Evolutionary conservation across 2,329 filamentous ascomycete genomes (phyloP).

Genomic region (Sphaceloma murrayae): DNA sequence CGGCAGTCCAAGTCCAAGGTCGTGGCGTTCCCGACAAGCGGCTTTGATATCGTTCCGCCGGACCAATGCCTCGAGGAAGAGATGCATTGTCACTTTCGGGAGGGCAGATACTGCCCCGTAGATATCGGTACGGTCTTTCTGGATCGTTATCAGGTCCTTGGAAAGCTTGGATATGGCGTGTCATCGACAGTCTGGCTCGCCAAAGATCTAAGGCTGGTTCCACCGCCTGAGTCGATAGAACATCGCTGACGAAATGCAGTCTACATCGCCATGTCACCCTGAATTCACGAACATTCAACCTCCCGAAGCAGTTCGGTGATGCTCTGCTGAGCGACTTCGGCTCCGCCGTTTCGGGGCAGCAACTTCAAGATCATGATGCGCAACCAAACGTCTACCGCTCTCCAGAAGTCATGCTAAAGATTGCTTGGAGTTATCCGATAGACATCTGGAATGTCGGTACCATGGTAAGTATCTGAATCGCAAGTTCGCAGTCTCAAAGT

Average conservation of each 20-base stretch:
- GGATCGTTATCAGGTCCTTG: slow-evolving; percentile 21
- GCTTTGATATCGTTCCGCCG: background rate
- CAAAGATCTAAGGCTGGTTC: slow-evolving; percentile 20
- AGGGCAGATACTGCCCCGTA: slow-evolving; percentile 27
- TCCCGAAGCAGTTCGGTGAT: slow-evolving; percentile 28
- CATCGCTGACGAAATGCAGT: too few relatives aligned
- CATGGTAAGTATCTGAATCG: slow-evolving; percentile 31
- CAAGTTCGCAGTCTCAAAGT: too few relatives aligned
- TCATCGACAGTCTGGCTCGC: slow-evolving; percentile 22
- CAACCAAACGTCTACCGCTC: slow-evolving; percentile 31
- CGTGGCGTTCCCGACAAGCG: background rate
- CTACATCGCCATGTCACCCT: too few relatives aligned
- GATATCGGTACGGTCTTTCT: slow-evolving; percentile 27
- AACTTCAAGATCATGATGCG: slow-evolving; percentile 26
- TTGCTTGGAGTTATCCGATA: slow-evolving; percentile 28
- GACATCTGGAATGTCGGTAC: slow-evolving; percentile 34
- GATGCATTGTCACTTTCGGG: slow-evolving; percentile 14
- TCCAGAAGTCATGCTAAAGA: slow-evolving; percentile 30
- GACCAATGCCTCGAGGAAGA: slow-evolving; percentile 19
- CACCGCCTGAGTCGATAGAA: too few relatives aligned
- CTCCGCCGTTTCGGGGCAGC: slow-evolving; percentile 25
- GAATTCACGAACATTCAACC: slow-evolving; percentile 29
- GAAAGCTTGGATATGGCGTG: slow-evolving; percentile 22
- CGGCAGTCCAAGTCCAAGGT: too few relatives aligned
- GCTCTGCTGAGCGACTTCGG: slow-evolving; percentile 32